Evolutionary conservation across 345 rosid species (phyloP).

Genomic region (Erodium maritimum): DNA sequence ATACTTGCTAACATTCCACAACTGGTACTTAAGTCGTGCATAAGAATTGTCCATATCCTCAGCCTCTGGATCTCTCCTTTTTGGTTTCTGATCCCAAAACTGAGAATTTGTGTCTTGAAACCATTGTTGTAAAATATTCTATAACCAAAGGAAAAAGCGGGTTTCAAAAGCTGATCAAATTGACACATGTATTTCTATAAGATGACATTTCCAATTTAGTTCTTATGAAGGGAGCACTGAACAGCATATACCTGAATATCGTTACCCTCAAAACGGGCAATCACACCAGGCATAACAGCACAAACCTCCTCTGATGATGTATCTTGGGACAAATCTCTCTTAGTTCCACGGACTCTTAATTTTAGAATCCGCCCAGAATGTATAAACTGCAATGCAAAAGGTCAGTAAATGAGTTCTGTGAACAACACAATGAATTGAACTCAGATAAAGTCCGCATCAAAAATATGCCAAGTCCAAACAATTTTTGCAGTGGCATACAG

Average conservation of each 20-base stretch:
- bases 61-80: constrained; percentile 22
- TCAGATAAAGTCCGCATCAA: neutral
- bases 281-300: constrained; percentile 56
- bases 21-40: constrained; percentile 55
- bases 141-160: constrained; percentile 8
- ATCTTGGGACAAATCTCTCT: constrained; percentile 51
- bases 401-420: neutral
- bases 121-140: constrained; percentile 67
- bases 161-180: constrained; percentile 2
- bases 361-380: constrained; percentile 54
- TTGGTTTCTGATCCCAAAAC: constrained; percentile 66
- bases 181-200: neutral
- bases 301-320: constrained; percentile 59
- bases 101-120: constrained; percentile 40
- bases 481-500: neutral
- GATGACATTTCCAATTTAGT: neutral
- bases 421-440: neutral
- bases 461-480: neutral
- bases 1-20: constrained; percentile 81
- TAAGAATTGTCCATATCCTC: constrained; percentile 33
- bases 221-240: neutral
- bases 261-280: constrained; percentile 80
- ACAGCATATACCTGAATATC: constrained; percentile 44
- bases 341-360: constrained; percentile 62
- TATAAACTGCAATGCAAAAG: constrained; percentile 34